Evolutionary conservation across 176 grass and related monocot species (phyloP).

Genomic region (Triticum aestivum): DNA sequence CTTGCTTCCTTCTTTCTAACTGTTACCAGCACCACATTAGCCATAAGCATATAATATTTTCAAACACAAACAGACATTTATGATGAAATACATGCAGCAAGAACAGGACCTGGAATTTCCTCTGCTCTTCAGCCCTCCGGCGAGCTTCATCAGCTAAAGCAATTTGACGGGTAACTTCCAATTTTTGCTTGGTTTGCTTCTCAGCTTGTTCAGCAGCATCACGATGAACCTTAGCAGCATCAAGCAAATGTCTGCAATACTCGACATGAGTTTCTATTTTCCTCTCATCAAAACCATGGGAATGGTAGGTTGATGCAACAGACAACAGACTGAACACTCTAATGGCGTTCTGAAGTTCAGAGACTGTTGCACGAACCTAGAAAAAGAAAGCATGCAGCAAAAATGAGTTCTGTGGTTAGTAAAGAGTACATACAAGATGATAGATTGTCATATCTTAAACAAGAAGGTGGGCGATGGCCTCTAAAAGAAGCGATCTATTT

Average conservation of each 20-base stretch:
- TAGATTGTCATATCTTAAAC: background rate
- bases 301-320: slow-evolving; percentile 72
- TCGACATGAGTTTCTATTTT: slow-evolving; percentile 95
- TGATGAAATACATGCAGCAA: slow-evolving; percentile 19
- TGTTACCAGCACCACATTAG: slow-evolving; percentile 39
- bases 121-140: slow-evolving; percentile 86
- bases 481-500: background rate
- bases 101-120: slow-evolving; percentile 75
- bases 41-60: background rate
- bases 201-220: slow-evolving; percentile 90
- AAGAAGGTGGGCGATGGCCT: background rate
- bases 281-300: slow-evolving; percentile 97
- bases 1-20: slow-evolving; percentile 91
- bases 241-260: slow-evolving; percentile 93
- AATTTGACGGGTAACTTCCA: slow-evolving; percentile 93
- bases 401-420: background rate
- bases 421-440: slow-evolving; percentile 18
- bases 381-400: slow-evolving; percentile 3
- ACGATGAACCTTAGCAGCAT: slow-evolving; percentile 93
- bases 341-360: slow-evolving; percentile 91
- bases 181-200: slow-evolving; percentile 84
- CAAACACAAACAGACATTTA: background rate
- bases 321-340: slow-evolving; percentile 81
- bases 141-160: slow-evolving; percentile 94
- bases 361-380: slow-evolving; percentile 81